These are phyloP conservation scores for Dicorynia guianensis DNA, from an alignment of 306 rosid genomes.

Conservation along the genomic window DNA sequence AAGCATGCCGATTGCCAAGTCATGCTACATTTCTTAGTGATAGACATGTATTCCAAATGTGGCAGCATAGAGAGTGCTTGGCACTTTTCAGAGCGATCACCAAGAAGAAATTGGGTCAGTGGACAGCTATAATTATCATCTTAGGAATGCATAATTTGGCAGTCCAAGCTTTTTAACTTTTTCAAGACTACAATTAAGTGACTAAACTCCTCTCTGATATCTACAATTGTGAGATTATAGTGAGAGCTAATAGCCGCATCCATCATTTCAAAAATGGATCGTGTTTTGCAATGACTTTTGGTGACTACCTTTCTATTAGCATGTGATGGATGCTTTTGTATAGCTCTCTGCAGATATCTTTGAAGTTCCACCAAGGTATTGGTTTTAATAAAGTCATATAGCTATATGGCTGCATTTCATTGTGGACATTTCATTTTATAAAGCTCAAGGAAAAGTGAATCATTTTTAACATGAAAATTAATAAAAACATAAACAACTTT, in stretches of 20 bases:
- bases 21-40: conserved; percentile 59
- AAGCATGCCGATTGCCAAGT: conserved; percentile 53
- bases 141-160: no score
- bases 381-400: neutral
- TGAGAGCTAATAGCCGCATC: conserved; percentile 68
- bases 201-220: conserved; percentile 59
- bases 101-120: no score
- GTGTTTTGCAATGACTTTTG: conserved; percentile 74
- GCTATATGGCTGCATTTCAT: no score
- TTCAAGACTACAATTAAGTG: conserved; percentile 57
- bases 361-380: conserved; percentile 15
- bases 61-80: no score
- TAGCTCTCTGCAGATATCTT: neutral
- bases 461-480: no score
- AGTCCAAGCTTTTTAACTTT: conserved; percentile 51
- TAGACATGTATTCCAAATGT: conserved; percentile 68
- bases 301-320: conserved; percentile 44
- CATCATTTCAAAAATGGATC: conserved; percentile 69
- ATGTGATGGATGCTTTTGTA: conserved; percentile 2
- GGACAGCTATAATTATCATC: no score
- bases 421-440: no score
- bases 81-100: no score
- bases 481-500: no score
- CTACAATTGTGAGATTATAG: conserved; percentile 59
- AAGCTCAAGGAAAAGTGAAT: no score